Evolutionary conservation across 176 grass and related monocot genomes (phyloP).

Genomic region (Raddia guianensis): DNA sequence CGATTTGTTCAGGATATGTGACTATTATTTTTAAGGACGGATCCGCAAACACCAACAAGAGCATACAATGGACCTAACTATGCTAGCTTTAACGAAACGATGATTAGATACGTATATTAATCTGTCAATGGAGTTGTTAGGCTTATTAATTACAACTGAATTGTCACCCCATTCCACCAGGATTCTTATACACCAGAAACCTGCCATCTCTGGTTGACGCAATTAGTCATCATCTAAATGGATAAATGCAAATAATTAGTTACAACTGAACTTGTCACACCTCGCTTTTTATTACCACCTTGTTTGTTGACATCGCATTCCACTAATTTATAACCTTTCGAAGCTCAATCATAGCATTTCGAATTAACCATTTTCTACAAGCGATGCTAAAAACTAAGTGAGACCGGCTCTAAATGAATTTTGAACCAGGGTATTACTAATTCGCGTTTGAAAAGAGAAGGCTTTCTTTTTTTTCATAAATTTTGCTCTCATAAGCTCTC

Average conservation of each 20-base stretch:
- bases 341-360: no score
- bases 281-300: no score
- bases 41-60: background rate
- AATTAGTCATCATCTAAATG: background rate
- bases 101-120: background rate
- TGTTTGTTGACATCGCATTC: no score
- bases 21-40: background rate
- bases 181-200: constrained; percentile 28
- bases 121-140: constrained; percentile 48
- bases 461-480: background rate
- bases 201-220: background rate
- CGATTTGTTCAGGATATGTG: background rate
- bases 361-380: no score
- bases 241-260: background rate
- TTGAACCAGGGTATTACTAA: no score
- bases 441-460: background rate
- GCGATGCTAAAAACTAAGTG: no score
- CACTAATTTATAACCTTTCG: no score
- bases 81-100: background rate
- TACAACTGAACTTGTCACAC: no score
- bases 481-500: background rate
- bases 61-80: background rate
- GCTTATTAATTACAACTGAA: constrained; percentile 1
- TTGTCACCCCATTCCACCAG: background rate
- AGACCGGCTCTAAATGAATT: no score